Evolutionary conservation across 2,329 filamentous ascomycete species (phyloP).

Genomic region (Knufia fluminis): DNA sequence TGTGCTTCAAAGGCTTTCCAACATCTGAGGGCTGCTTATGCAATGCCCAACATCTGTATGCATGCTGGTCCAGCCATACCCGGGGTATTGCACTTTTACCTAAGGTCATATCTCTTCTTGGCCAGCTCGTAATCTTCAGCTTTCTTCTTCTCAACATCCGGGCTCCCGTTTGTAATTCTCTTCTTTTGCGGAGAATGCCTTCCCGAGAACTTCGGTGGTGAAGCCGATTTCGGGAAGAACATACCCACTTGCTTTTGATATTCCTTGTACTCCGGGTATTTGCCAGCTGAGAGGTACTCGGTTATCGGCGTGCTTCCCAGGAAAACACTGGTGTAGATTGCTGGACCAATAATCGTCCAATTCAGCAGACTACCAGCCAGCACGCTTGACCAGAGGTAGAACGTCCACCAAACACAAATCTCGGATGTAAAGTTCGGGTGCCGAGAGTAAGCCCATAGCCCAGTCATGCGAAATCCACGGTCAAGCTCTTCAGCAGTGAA

Average conservation of each 20-base stretch:
- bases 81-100: too few relatives aligned
- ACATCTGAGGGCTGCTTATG: too few relatives aligned
- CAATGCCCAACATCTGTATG: too few relatives aligned
- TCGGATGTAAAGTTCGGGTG: slow-evolving; percentile 95
- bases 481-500: slow-evolving; percentile 70
- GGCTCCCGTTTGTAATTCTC: neutral
- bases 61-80: too few relatives aligned
- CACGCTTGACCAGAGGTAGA: slow-evolving; percentile 84
- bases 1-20: too few relatives aligned
- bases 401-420: slow-evolving; percentile 75
- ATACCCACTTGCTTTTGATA: slow-evolving; percentile 78
- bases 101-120: slow-evolving; percentile 8
- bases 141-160: neutral
- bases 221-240: slow-evolving; percentile 58
- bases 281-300: slow-evolving; percentile 66
- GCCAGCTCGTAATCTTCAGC: slow-evolving; percentile 7
- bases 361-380: slow-evolving; percentile 61
- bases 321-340: slow-evolving; percentile 69
- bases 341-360: slow-evolving; percentile 66
- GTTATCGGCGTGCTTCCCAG: slow-evolving; percentile 84
- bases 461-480: slow-evolving; percentile 75
- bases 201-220: neutral
- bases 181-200: slow-evolving; percentile 3
- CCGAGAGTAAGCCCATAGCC: slow-evolving; percentile 77
- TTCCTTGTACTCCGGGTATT: slow-evolving; percentile 78